These are phyloP conservation scores for Fusarium cicatricum DNA, from an alignment of 2,329 filamentous ascomycete species.

Conservation along the genomic window DNA sequence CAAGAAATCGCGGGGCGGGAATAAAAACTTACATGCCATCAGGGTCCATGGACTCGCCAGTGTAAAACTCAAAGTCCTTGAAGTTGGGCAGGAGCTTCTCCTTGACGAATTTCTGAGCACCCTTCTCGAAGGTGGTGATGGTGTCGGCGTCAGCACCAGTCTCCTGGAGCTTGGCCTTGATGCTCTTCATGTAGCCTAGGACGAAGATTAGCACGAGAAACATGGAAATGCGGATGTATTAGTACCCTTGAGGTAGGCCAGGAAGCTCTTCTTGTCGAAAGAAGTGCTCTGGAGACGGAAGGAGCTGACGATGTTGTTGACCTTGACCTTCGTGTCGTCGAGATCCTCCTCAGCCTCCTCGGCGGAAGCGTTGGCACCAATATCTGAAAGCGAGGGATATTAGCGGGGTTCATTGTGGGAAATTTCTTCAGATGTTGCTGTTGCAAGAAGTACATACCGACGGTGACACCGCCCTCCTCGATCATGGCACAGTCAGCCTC, in stretches of 20 bases:
- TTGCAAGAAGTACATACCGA: slow-evolving; percentile 64
- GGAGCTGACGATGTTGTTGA: slow-evolving; percentile 93
- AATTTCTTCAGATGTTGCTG: not conserved
- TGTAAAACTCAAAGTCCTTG: slow-evolving; percentile 96
- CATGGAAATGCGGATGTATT: not conserved
- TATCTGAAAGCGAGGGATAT: slow-evolving; percentile 62
- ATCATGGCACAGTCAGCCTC: slow-evolving; percentile 95
- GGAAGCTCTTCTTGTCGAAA: slow-evolving; percentile 90
- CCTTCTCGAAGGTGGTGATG: slow-evolving; percentile 81
- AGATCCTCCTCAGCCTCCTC: slow-evolving; percentile 82
- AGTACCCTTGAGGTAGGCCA: slow-evolving; percentile 84
- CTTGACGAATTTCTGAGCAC: slow-evolving; percentile 79
- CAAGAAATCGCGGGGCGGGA: not conserved
- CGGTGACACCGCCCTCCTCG: slow-evolving; percentile 75
- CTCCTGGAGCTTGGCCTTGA: slow-evolving; percentile 75
- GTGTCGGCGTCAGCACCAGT: slow-evolving; percentile 69
- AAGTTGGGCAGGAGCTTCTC: slow-evolving; percentile 83
- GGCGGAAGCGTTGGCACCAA: slow-evolving; percentile 95
- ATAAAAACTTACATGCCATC: slow-evolving; percentile 81
- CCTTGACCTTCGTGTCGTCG: slow-evolving; percentile 75
- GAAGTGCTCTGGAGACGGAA: slow-evolving; percentile 84
- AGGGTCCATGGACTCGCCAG: slow-evolving; percentile 90
- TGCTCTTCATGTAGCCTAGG: slow-evolving; percentile 87
- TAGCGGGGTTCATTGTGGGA: slow-evolving; percentile 5
- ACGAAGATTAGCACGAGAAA: not conserved